Evolutionary conservation across 1,284 basidiomycete species (phyloP).

Genomic region (Ganoderma multipileum): DNA sequence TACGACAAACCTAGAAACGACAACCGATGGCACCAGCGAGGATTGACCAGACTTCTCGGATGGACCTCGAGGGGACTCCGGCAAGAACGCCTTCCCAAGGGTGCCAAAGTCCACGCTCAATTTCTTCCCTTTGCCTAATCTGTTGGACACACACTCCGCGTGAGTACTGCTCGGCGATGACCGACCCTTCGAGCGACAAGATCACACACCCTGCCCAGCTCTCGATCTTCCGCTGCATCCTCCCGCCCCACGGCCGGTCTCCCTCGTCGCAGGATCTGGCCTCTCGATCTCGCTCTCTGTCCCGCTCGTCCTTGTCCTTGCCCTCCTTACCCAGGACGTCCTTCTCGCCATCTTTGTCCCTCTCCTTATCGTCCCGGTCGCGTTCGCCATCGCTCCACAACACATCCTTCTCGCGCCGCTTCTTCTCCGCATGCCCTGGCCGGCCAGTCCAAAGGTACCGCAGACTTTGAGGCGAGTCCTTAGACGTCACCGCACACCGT

Average conservation of each 20-base stretch:
- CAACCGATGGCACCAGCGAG: slow-evolving; percentile 42
- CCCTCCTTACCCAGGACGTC: slow-evolving; percentile 40
- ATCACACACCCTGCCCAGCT: slow-evolving; percentile 65
- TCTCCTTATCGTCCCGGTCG: slow-evolving; percentile 43
- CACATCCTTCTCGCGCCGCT: slow-evolving; percentile 42
- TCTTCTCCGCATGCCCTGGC: slow-evolving; percentile 40
- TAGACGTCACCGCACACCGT: slow-evolving; percentile 40
- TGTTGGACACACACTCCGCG: slow-evolving; percentile 17
- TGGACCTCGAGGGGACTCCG: slow-evolving; percentile 34
- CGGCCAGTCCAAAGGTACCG: slow-evolving; percentile 50
- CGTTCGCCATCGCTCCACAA: slow-evolving; percentile 44
- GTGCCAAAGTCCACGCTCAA: slow-evolving; percentile 44
- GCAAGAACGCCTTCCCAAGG: slow-evolving; percentile 33
- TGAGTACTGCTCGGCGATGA: slow-evolving; percentile 1
- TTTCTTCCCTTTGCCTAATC: slow-evolving; percentile 45
- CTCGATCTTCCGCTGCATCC: slow-evolving; percentile 72
- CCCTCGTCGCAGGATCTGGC: slow-evolving; percentile 46
- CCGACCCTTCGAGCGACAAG: background rate
- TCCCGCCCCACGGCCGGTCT: slow-evolving; percentile 58
- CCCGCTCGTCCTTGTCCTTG: slow-evolving; percentile 40
- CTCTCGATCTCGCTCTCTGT: slow-evolving; percentile 44
- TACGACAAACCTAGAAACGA: slow-evolving; percentile 43
- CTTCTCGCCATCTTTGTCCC: slow-evolving; percentile 36
- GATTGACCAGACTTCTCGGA: slow-evolving; percentile 31
- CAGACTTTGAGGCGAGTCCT: slow-evolving; percentile 46